Evolutionary conservation across 139 green algal species (phyloP).

Genomic region (Micromonas commoda): DNA sequence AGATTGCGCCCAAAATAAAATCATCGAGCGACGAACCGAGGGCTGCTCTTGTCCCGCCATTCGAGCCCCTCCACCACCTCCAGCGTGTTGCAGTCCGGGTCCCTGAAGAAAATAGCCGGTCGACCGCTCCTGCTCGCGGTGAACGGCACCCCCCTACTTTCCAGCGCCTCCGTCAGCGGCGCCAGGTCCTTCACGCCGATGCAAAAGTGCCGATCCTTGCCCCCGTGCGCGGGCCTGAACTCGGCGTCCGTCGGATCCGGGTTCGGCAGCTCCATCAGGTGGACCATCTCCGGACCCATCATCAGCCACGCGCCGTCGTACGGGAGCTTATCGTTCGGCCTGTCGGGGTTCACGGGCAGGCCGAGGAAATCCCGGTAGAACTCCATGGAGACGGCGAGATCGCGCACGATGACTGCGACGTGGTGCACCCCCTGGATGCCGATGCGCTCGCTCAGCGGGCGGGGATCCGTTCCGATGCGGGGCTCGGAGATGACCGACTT

Average conservation of each 20-base stretch:
- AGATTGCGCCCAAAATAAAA: background rate
- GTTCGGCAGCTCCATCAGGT: constrained; percentile 40
- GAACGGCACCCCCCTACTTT: constrained; percentile 19
- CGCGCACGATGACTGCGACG: constrained; percentile 31
- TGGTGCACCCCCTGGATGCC: constrained; percentile 29
- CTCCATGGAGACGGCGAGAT: constrained; percentile 32
- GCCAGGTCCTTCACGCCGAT: constrained; percentile 24
- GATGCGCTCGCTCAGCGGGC: background rate
- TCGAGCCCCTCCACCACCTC: constrained; percentile 23
- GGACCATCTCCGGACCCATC: constrained; percentile 33
- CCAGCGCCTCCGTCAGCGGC: constrained; percentile 17
- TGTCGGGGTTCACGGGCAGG: constrained; percentile 21
- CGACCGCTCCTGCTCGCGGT: constrained; percentile 30
- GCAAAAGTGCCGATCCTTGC: constrained; percentile 36
- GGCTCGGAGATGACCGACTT: background rate
- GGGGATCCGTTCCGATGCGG: too few relatives aligned
- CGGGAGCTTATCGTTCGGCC: constrained; percentile 34
- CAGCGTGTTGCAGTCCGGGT: constrained; percentile 32
- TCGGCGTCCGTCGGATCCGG: constrained; percentile 26
- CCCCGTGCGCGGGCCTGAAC: constrained; percentile 33
- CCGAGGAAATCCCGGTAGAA: constrained; percentile 36
- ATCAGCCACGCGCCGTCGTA: constrained; percentile 35
- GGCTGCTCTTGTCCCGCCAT: background rate
- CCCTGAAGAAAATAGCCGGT: constrained; percentile 37
- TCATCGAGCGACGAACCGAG: background rate